Conservation (phyloP, 1,139 yeast species). For the Kurtzmaniella quercitrusa region DNA sequence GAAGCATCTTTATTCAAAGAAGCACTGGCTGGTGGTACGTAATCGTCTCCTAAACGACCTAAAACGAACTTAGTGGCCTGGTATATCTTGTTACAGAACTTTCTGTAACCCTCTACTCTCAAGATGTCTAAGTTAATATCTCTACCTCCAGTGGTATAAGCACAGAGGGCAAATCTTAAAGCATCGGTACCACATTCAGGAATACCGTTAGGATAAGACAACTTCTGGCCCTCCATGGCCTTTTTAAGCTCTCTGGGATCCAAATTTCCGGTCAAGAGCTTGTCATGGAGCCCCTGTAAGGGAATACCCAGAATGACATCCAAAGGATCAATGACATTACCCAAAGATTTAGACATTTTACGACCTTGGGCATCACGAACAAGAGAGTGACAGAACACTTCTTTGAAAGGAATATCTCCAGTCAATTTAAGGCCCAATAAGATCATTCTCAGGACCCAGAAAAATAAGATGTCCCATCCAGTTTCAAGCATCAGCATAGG, state of each 20-base stretch:
- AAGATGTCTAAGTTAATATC: slow-evolving; percentile 93
- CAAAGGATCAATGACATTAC: slow-evolving; percentile 93
- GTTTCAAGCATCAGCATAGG: slow-evolving; percentile 96
- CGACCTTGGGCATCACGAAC: slow-evolving; percentile 99
- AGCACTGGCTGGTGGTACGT: slow-evolving; percentile 66
- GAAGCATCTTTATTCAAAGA: slow-evolving; percentile 76
- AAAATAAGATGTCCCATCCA: slow-evolving; percentile 98
- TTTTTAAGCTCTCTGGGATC: slow-evolving; percentile 85
- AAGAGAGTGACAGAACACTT: slow-evolving; percentile 96
- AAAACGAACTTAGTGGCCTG: slow-evolving; percentile 97
- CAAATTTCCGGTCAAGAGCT: slow-evolving; percentile 75
- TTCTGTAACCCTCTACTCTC: slow-evolving; percentile 98
- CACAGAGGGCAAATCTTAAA: slow-evolving; percentile 94
- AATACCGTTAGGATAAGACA: slow-evolving; percentile 92
- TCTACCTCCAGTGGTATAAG: slow-evolving; percentile 98
- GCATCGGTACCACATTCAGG: slow-evolving; percentile 99
- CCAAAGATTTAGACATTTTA: slow-evolving; percentile 96
- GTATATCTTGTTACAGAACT: slow-evolving; percentile 98
- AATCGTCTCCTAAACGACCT: slow-evolving; percentile 88
- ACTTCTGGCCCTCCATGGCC: slow-evolving; percentile 85
- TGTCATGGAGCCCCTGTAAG: slow-evolving; percentile 73
- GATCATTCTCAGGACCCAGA: slow-evolving; percentile 98
- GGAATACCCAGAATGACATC: slow-evolving; percentile 90
- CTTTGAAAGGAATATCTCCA: slow-evolving; percentile 88
- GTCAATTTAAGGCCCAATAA: slow-evolving; percentile 86